Evolutionary conservation across 2,329 filamentous ascomycete species (phyloP).

Genomic region (Anisogramma anomala): DNA sequence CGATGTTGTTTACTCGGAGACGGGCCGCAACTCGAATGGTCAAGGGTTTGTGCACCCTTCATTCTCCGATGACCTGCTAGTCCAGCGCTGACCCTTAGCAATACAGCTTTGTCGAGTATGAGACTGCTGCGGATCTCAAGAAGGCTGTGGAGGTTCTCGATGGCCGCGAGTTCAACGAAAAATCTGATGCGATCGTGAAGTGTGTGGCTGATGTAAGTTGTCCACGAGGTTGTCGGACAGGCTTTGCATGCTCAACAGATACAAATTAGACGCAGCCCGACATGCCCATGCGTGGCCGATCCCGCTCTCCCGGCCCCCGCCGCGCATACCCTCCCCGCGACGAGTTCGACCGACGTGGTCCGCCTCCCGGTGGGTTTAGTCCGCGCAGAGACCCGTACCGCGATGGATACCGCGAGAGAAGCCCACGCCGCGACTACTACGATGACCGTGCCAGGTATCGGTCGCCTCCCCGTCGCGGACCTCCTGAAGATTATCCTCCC

Average conservation of each 20-base stretch:
- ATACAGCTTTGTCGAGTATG: conserved; percentile 88
- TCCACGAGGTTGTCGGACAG: conserved; percentile 11
- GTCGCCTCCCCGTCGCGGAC: conserved; percentile 63
- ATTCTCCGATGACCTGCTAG: not conserved
- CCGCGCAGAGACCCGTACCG: conserved; percentile 56
- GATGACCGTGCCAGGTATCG: conserved; percentile 68
- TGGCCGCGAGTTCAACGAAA: conserved; percentile 83
- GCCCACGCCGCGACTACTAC: conserved; percentile 79
- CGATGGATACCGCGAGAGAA: conserved; percentile 78
- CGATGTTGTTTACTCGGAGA: conserved; percentile 97
- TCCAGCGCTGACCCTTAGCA: conserved; percentile 10
- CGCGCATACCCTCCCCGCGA: conserved; percentile 61
- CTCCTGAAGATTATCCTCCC: conserved; percentile 65
- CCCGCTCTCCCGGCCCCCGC: conserved; percentile 58
- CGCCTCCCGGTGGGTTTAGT: conserved; percentile 69
- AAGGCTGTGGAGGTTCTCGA: conserved; percentile 93
- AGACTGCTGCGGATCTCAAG: conserved; percentile 80
- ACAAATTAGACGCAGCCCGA: conserved; percentile 80
- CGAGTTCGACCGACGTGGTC: conserved; percentile 72
- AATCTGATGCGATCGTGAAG: conserved; percentile 58
- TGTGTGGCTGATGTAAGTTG: conserved; percentile 75
- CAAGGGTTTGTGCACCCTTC: conserved; percentile 59
- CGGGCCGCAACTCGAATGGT: conserved; percentile 79
- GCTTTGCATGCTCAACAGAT: conserved; percentile 16
- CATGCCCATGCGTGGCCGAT: conserved; percentile 61